Conservation (phyloP, 1,139 yeast species). For the Hyphopichia wangnamkhiaoensis region DNA sequence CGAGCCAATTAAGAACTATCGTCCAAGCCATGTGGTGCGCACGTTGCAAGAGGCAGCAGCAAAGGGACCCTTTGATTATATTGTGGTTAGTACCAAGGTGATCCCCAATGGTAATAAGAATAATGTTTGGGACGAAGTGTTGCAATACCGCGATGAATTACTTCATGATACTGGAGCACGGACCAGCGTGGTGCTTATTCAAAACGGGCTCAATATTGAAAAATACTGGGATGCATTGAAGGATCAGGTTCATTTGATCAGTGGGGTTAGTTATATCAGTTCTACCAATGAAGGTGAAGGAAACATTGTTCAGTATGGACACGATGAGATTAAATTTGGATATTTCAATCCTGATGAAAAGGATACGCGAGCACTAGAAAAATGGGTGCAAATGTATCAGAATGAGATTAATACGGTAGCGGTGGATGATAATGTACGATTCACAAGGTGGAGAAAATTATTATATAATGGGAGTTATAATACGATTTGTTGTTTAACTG, state of each 20-base stretch:
- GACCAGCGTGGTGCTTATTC: conserved; percentile 25
- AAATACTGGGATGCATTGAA: conserved; percentile 26
- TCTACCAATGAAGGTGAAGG: conserved; percentile 21
- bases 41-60: conserved; percentile 23
- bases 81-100: conserved; percentile 35
- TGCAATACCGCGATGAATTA: conserved; percentile 3
- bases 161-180: conserved; percentile 8
- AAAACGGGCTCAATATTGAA: conserved; percentile 34
- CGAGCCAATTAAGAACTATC: conserved; percentile 20
- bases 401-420: not conserved
- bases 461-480: conserved; percentile 37
- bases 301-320: conserved; percentile 19
- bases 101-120: conserved; percentile 22
- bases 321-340: conserved; percentile 21
- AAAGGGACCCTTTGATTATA: conserved; percentile 32
- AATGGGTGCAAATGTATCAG: conserved; percentile 27
- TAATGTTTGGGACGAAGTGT: conserved; percentile 25
- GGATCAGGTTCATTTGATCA: conserved; percentile 13
- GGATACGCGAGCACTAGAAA: conserved; percentile 6
- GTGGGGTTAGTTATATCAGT: conserved; percentile 26
- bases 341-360: conserved; percentile 17
- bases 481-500: conserved; percentile 34
- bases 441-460: conserved; percentile 31
- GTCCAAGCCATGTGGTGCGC: conserved; percentile 26
- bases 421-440: not conserved